Conservation (phyloP, 768 basidiomycete genomes). For the Tulasnella sp. region DNA sequence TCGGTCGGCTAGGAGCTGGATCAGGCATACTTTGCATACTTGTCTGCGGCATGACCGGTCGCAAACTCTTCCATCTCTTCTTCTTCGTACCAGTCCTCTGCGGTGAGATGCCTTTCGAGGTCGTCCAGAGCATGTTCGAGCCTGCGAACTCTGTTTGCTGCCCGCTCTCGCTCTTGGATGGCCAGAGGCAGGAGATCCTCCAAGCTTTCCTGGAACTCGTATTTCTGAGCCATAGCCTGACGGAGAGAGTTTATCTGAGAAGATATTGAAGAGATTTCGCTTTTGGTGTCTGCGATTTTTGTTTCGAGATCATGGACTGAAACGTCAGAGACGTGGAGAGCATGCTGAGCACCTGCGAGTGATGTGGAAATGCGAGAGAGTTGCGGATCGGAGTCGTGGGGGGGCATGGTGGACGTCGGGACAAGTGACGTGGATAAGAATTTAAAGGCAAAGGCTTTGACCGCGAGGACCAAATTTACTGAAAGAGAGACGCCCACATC, state of each 20-base stretch:
- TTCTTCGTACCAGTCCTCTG: constrained; percentile 20
- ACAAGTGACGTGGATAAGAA: background rate
- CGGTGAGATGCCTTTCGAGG: constrained; percentile 12
- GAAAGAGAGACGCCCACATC: background rate
- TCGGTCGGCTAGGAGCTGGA: background rate
- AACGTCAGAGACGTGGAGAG: constrained; percentile 11
- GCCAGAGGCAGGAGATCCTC: constrained; percentile 14
- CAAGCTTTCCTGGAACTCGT: background rate
- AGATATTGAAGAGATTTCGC: constrained; percentile 12
- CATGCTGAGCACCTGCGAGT: background rate
- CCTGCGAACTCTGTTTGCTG: background rate
- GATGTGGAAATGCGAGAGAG: constrained; percentile 6
- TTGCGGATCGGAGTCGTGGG: background rate
- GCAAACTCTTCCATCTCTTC: constrained; percentile 13
- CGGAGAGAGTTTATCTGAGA: constrained; percentile 15
- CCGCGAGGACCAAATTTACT: constrained; percentile 8
- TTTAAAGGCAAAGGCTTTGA: background rate
- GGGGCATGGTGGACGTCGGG: background rate
- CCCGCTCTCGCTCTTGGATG: constrained; percentile 7
- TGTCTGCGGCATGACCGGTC: background rate
- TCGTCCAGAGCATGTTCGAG: constrained; percentile 3
- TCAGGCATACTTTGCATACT: background rate
- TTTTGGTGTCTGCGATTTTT: constrained; percentile 11
- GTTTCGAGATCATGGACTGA: background rate
- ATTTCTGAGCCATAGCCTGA: background rate